A percentile compares a stretch with the other conserved stretches of the same genome.
Conservation (phyloP, 1,284 basidiomycete genomes). For the Singerocomus inundabilis region DNA sequence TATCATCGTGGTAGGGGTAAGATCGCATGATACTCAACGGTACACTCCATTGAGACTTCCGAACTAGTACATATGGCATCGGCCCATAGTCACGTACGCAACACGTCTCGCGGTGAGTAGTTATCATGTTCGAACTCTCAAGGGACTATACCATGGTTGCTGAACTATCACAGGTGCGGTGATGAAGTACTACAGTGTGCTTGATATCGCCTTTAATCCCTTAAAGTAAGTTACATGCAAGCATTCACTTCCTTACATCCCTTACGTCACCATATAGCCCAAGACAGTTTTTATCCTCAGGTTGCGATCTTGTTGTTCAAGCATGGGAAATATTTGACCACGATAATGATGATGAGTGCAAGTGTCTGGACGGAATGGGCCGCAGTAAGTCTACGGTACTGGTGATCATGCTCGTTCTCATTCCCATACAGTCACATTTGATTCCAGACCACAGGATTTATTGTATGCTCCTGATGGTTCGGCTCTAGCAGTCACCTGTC, state of each 20-base stretch:
- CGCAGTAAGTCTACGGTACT: slow-evolving; percentile 14
- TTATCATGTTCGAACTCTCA: not conserved
- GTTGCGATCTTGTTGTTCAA: slow-evolving; percentile 27
- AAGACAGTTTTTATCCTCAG: slow-evolving; percentile 32
- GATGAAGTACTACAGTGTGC: slow-evolving; percentile 33
- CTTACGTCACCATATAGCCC: slow-evolving; percentile 20
- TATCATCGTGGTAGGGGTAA: slow-evolving; percentile 30
- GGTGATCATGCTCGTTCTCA: not conserved
- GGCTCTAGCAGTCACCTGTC: slow-evolving; percentile 32
- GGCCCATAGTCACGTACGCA: slow-evolving; percentile 23
- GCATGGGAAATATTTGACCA: slow-evolving; percentile 30
- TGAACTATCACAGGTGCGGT: slow-evolving; percentile 15
- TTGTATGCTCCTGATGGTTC: slow-evolving; percentile 25
- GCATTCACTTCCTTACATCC: not conserved
- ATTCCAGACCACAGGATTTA: slow-evolving; percentile 32
- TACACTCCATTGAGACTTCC: not conserved
- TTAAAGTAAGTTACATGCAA: slow-evolving; percentile 24
- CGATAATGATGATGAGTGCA: slow-evolving; percentile 9
- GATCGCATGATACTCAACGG: not conserved
- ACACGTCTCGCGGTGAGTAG: slow-evolving; percentile 22
- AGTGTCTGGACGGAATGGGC: slow-evolving; percentile 12
- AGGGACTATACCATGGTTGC: not conserved
- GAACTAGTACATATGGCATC: slow-evolving; percentile 22
- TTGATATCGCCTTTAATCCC: slow-evolving; percentile 36
- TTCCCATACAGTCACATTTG: slow-evolving; percentile 24